Percentiles rank a stretch among this genome's conserved stretches.
Conservation (phyloP, 495 filamentous ascomycete species). For the Talaromyces thailandensis region DNA sequence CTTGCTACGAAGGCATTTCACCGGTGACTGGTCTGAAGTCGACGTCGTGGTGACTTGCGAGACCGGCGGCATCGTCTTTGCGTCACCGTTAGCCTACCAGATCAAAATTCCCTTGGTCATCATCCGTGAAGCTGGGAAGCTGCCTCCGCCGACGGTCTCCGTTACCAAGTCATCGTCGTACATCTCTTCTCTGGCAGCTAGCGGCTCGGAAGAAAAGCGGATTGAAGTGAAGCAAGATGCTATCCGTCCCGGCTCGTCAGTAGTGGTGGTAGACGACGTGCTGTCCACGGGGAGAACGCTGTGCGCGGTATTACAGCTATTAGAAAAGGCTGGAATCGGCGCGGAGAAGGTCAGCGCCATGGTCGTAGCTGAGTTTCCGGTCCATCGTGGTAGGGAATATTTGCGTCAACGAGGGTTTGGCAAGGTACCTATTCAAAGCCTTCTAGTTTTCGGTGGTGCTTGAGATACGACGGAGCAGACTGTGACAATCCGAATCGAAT, state of each 20-base stretch:
- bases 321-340: constrained; percentile 35
- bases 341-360: constrained; percentile 40
- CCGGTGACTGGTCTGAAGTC: constrained; percentile 39
- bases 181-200: constrained; percentile 40
- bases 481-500: not conserved
- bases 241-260: constrained; percentile 32
- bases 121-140: constrained; percentile 51
- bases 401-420: constrained; percentile 49
- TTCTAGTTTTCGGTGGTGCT: constrained; percentile 46
- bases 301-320: constrained; percentile 45
- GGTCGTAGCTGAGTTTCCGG: constrained; percentile 54
- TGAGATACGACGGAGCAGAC: constrained; percentile 14
- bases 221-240: constrained; percentile 46
- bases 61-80: constrained; percentile 50
- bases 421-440: constrained; percentile 44
- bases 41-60: constrained; percentile 44
- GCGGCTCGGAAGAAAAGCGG: constrained; percentile 22
- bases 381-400: constrained; percentile 45
- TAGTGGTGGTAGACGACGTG: constrained; percentile 58
- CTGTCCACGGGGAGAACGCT: constrained; percentile 53
- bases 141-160: constrained; percentile 49
- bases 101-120: constrained; percentile 40
- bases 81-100: constrained; percentile 39
- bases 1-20: constrained; percentile 40
- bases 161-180: constrained; percentile 42